Evolutionary conservation across 208 protist species (phyloP).

Genomic region (Leishmania tarentolae): DNA sequence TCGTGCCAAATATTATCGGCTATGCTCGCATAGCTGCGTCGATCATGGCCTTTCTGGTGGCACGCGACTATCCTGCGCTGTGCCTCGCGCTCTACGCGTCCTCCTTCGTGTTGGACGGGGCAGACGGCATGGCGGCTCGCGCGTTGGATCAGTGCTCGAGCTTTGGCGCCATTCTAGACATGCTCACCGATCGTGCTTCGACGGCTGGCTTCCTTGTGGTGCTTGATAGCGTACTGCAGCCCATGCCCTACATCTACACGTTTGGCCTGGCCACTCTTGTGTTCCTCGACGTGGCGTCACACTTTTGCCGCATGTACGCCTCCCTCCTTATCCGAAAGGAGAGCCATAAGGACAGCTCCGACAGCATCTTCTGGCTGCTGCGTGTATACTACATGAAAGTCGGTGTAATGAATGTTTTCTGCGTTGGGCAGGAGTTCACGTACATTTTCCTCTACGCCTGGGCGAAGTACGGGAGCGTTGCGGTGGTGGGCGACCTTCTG

Average conservation of each 20-base stretch:
- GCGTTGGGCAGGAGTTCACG: slow-evolving; percentile 93
- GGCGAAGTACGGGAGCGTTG: slow-evolving; percentile 44
- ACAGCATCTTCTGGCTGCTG: slow-evolving; percentile 81
- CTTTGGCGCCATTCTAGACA: slow-evolving; percentile 95
- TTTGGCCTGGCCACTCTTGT: slow-evolving; percentile 68
- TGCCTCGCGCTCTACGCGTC: slow-evolving; percentile 81
- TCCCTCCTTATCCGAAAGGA: slow-evolving; percentile 60
- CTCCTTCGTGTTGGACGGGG: slow-evolving; percentile 89
- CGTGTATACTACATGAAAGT: slow-evolving; percentile 91
- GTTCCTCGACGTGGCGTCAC: slow-evolving; percentile 91
- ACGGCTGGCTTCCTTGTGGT: slow-evolving; percentile 91
- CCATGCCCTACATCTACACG: slow-evolving; percentile 58
- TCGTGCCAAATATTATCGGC: slow-evolving; percentile 94
- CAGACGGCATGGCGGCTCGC: slow-evolving; percentile 91
- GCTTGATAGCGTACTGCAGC: slow-evolving; percentile 75
- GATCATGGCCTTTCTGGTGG: slow-evolving; percentile 71
- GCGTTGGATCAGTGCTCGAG: slow-evolving; percentile 85
- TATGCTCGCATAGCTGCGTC: slow-evolving; percentile 81
- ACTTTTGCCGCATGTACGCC: slow-evolving; percentile 95
- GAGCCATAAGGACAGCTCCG: slow-evolving; percentile 89
- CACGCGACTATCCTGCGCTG: slow-evolving; percentile 60
- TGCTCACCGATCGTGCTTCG: slow-evolving; percentile 93
- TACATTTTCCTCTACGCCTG: slow-evolving; percentile 90
- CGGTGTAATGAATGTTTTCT: slow-evolving; percentile 84
- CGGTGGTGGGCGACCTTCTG: slow-evolving; percentile 23